Percentiles rank a stretch among this genome's conserved stretches.
phyloP scores from a whole-genome alignment of 257 asterid genomes.

The Mitragyna speciosa region DNA sequence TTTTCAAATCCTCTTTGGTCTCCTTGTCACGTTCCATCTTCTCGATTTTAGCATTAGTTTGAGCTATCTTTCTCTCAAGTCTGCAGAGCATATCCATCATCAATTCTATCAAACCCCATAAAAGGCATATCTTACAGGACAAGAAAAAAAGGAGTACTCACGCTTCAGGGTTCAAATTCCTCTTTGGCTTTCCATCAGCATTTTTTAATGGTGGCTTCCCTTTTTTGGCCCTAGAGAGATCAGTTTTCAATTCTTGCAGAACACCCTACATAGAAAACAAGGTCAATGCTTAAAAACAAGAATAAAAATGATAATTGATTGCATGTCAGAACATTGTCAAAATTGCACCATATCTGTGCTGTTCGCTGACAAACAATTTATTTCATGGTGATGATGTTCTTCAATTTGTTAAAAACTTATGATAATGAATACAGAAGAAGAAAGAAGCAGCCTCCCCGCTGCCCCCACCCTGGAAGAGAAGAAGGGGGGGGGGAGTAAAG shows the following conservation, averaged over 20 bases:
- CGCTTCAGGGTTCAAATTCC: conserved; percentile 86
- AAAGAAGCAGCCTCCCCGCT: not conserved
- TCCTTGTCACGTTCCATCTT: conserved; percentile 78
- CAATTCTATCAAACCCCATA: conserved; percentile 16
- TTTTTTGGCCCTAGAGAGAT: conserved; percentile 75
- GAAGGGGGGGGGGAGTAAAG: not conserved
- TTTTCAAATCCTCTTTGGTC: conserved; percentile 83
- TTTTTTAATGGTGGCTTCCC: conserved; percentile 77
- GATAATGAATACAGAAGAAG: not conserved
- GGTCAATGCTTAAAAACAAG: conserved; percentile 6
- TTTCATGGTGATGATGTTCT: not conserved
- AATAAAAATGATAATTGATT: not conserved
- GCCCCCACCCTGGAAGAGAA: too few relatives aligned
- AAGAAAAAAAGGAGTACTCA: conserved; percentile 31
- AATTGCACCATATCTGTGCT: not conserved
- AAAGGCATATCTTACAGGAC: not conserved
- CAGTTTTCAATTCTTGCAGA: conserved; percentile 63
- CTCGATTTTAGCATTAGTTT: conserved; percentile 66
- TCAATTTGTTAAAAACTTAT: not conserved
- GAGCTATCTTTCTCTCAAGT: conserved; percentile 78
- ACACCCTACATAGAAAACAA: conserved; percentile 39
- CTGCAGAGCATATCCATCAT: conserved; percentile 41
- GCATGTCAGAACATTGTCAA: not conserved
- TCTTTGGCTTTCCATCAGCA: conserved; percentile 85
- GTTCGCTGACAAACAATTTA: not conserved